A percentile compares a stretch with the other conserved stretches of the same genome.
These are phyloP conservation scores for Stromatinia cepivora DNA, from an alignment of 2,329 filamentous ascomycete genomes.

Conservation along the genomic window DNA sequence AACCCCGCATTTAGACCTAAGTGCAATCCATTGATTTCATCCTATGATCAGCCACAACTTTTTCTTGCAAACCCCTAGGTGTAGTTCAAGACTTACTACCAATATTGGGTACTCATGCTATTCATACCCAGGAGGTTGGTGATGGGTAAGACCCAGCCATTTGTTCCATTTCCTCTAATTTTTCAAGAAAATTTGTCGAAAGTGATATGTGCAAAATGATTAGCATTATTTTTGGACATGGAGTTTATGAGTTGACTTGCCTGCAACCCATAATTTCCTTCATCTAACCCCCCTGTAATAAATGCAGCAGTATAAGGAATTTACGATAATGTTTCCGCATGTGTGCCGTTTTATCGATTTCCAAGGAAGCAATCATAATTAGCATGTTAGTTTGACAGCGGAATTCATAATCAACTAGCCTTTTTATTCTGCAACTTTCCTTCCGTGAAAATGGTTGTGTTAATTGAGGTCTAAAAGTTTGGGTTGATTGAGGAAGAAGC, in stretches of 20 bases:
- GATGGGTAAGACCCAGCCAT: too few relatives aligned
- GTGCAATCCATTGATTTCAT: neutral
- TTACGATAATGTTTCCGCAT: neutral
- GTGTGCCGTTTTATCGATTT: neutral
- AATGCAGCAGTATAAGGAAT: neutral
- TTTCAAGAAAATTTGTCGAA: too few relatives aligned
- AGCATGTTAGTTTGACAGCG: too few relatives aligned
- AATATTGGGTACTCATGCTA: too few relatives aligned
- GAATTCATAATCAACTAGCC: neutral
- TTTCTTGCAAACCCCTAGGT: too few relatives aligned
- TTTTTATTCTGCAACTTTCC: neutral
- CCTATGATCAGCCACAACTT: too few relatives aligned
- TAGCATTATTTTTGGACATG: too few relatives aligned
- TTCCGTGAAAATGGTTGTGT: neutral
- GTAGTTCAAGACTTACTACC: too few relatives aligned
- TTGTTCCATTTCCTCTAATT: too few relatives aligned
- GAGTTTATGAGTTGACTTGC: too few relatives aligned
- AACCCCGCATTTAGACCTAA: neutral
- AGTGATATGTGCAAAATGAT: too few relatives aligned
- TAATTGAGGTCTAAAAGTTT: neutral
- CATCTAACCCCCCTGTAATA: neutral
- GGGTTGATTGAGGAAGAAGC: neutral
- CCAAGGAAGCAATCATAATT: neutral
- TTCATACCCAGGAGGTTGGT: too few relatives aligned
- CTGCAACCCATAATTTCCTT: neutral